Conservation (phyloP, 2,329 filamentous ascomycete genomes). For the Diaporthe sp. region DNA sequence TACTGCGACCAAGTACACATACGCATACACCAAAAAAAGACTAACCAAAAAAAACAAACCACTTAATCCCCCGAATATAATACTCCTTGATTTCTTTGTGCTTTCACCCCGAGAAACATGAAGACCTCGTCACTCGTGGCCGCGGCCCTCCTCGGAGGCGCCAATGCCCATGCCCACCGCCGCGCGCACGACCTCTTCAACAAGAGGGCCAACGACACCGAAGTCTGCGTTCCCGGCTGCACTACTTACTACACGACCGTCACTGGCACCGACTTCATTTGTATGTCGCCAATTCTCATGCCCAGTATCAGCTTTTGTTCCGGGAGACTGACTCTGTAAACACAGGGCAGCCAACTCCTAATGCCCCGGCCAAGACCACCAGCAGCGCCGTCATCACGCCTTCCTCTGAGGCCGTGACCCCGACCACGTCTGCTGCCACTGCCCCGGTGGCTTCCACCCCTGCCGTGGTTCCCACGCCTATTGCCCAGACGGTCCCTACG, state of each 20-base stretch:
- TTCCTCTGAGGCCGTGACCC: constrained; percentile 47
- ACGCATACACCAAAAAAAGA: constrained; percentile 50
- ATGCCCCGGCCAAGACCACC: constrained; percentile 44
- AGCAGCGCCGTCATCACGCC: constrained; percentile 46
- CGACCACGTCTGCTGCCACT: constrained; percentile 53
- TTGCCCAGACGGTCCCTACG: constrained; percentile 69
- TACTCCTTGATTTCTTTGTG: constrained; percentile 25
- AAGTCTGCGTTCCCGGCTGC: constrained; percentile 73
- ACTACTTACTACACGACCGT: constrained; percentile 81
- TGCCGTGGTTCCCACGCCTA: constrained; percentile 63
- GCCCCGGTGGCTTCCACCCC: constrained; percentile 53
- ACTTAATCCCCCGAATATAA: constrained; percentile 29
- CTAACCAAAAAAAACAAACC: constrained; percentile 49
- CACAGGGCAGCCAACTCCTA: constrained; percentile 41
- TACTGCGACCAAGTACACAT: constrained; percentile 29
- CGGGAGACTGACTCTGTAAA: constrained; percentile 25
- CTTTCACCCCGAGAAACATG: constrained; percentile 71
- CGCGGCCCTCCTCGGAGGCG: constrained; percentile 71
- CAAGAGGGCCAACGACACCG: constrained; percentile 61
- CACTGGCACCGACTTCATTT: constrained; percentile 72
- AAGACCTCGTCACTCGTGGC: constrained; percentile 79
- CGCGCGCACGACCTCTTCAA: constrained; percentile 73
- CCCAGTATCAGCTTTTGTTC: background rate
- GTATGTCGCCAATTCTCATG: constrained; percentile 60
- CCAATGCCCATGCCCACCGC: constrained; percentile 72